phyloP scores from a whole-genome alignment of 345 rosid species.

The Eucalyptus regnans region DNA sequence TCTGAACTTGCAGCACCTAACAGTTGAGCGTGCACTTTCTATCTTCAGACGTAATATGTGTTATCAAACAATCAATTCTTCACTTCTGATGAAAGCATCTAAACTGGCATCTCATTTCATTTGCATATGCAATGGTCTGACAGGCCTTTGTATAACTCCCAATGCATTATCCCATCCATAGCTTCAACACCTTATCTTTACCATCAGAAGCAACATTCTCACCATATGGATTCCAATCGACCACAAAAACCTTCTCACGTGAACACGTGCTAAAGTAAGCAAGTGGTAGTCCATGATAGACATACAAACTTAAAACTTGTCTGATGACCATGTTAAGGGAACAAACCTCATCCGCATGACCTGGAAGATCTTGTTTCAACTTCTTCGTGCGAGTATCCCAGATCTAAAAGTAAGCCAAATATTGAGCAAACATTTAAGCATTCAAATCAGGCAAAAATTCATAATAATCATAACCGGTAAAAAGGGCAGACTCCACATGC shows the following conservation, averaged over 20 bases:
- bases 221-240: conserved; percentile 99
- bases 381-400: conserved; percentile 76
- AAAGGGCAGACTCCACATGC: not conserved
- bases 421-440: not conserved
- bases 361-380: conserved; percentile 88
- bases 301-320: not conserved
- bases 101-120: too few species aligned
- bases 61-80: not conserved
- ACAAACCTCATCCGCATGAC: conserved; percentile 85
- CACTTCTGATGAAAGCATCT: not conserved
- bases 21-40: not conserved
- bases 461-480: not conserved
- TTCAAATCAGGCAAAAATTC: not conserved
- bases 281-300: not conserved
- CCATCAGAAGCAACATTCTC: conserved; percentile 98
- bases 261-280: not conserved
- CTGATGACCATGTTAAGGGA: not conserved
- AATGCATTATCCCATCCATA: conserved; percentile 78
- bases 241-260: conserved; percentile 53
- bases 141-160: not conserved
- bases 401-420: conserved; percentile 20
- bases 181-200: conserved; percentile 74
- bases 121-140: too few species aligned
- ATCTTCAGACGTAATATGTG: not conserved
- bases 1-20: not conserved